Percentiles rank a stretch among this genome's conserved stretches.
Conservation (phyloP, 345 rosid genomes). For the Litchi chinensis region DNA sequence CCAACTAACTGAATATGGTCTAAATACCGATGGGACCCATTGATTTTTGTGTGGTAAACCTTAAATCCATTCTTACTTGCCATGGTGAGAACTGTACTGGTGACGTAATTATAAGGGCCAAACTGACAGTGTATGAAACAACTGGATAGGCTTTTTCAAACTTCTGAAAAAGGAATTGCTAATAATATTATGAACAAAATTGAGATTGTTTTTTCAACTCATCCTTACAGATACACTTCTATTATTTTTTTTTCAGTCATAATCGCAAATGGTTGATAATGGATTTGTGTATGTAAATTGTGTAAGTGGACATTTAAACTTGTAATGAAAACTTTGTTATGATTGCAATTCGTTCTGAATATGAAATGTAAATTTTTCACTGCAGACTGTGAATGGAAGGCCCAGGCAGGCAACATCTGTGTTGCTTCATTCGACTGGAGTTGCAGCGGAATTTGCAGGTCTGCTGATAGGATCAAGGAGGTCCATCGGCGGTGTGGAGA, state of each 20-base stretch:
- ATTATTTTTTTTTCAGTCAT: background rate
- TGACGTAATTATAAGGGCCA: background rate
- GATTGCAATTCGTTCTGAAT: background rate
- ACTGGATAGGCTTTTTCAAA: background rate
- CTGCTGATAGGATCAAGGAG: constrained; percentile 85
- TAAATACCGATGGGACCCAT: background rate
- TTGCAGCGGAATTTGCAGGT: constrained; percentile 96
- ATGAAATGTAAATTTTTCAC: constrained; percentile 1
- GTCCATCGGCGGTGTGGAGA: constrained; percentile 93
- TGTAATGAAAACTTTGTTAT: constrained; percentile 8
- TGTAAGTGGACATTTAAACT: background rate
- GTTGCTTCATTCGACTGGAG: constrained; percentile 97
- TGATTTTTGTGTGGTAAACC: background rate
- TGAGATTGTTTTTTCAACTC: too few species aligned
- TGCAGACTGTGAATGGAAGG: constrained; percentile 98
- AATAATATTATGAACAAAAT: too few species aligned
- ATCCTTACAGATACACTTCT: too few species aligned
- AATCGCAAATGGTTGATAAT: background rate
- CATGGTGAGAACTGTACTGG: background rate
- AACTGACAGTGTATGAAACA: background rate
- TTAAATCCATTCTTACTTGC: background rate
- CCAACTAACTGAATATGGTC: background rate
- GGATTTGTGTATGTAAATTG: background rate
- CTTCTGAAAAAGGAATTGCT: background rate
- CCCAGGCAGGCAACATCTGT: constrained; percentile 93